These are phyloP conservation scores for Pholiota adiposa DNA, from an alignment of 1,284 basidiomycete genomes.

Conservation along the genomic window DNA sequence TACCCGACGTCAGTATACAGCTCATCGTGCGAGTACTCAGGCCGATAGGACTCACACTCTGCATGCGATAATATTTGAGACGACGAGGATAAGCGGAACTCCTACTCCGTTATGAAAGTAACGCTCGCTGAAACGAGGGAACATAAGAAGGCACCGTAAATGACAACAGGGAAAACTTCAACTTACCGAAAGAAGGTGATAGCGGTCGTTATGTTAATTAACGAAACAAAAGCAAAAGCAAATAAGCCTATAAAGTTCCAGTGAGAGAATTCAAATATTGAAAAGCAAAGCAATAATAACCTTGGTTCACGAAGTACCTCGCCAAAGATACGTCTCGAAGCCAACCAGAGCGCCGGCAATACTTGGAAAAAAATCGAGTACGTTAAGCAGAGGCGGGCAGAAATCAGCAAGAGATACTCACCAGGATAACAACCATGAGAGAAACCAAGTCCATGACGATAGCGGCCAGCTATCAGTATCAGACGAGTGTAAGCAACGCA, in stretches of 20 bases:
- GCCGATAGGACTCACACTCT: conserved; percentile 6
- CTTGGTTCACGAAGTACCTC: conserved; percentile 29
- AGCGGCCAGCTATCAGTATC: conserved; percentile 20
- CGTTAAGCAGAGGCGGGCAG: neutral
- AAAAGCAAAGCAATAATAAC: conserved; percentile 3
- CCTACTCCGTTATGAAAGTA: conserved; percentile 26
- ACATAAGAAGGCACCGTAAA: neutral
- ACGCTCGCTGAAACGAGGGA: conserved; percentile 17
- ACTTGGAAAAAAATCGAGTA: conserved; percentile 20
- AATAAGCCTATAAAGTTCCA: conserved; percentile 15
- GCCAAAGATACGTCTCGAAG: conserved; percentile 27
- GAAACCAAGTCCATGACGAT: conserved; percentile 25
- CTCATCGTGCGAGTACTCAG: neutral
- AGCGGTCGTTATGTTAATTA: conserved; percentile 24
- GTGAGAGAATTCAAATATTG: neutral
- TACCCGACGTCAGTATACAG: neutral
- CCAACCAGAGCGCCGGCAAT: conserved; percentile 25
- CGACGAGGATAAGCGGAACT: conserved; percentile 25
- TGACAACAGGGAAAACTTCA: neutral
- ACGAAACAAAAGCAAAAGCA: conserved; percentile 21
- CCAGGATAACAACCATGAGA: conserved; percentile 26
- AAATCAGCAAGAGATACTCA: conserved; percentile 19
- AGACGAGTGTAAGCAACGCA: neutral
- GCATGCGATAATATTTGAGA: conserved; percentile 28
- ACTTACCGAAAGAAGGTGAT: conserved; percentile 24